Percentiles rank a stretch among this genome's conserved stretches.
phyloP scores from a whole-genome alignment of 106 monocot species.

The Dendrobium huoshanense region DNA sequence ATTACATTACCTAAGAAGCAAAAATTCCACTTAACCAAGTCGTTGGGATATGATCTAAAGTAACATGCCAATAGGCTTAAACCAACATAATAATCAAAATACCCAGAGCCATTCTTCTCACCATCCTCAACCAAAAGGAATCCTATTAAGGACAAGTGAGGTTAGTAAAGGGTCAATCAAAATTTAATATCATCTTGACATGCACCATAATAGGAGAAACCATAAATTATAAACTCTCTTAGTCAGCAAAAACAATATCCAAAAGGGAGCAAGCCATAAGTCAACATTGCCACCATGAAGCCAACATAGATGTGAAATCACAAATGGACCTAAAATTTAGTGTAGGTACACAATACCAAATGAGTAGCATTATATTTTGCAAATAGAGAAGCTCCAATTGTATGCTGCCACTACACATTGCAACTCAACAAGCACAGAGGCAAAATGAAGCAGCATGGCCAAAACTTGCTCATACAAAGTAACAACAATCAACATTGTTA shows the following conservation, averaged over 20 bases:
- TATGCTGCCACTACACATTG: too few species aligned
- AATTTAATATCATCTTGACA: not conserved
- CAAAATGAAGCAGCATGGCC: not conserved
- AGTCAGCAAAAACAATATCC: not conserved
- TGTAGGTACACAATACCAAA: not conserved
- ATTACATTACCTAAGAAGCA: not conserved
- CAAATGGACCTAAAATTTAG: not conserved
- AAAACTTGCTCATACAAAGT: not conserved
- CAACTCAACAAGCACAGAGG: not conserved
- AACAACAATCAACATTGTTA: too few species aligned
- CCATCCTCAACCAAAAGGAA: not conserved
- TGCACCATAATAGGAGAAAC: not conserved
- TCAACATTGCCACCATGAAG: not conserved
- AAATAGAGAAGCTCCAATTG: too few species aligned
- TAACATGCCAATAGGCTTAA: not conserved
- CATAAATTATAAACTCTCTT: not conserved
- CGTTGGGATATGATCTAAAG: not conserved
- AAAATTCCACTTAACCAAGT: not conserved
- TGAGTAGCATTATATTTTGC: not conserved
- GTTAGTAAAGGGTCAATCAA: not conserved
- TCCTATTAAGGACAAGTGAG: not conserved
- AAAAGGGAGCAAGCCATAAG: too few species aligned
- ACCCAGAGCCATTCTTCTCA: not conserved
- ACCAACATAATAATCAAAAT: not conserved
- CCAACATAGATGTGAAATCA: not conserved